Conservation (phyloP, 495 filamentous ascomycete genomes). For the Hypoxylon perforatum region DNA sequence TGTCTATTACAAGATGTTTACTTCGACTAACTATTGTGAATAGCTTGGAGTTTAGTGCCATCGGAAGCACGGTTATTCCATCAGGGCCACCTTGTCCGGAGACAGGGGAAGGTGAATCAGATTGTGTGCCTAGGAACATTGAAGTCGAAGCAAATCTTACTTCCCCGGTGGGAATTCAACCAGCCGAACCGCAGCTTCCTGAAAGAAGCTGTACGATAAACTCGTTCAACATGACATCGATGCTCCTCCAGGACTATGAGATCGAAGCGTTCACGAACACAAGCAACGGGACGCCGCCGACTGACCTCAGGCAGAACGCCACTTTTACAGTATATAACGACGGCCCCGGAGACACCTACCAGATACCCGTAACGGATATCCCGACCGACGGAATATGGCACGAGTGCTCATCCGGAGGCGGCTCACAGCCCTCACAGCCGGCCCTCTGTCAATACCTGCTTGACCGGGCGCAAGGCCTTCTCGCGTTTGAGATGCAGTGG, state of each 20-base stretch:
- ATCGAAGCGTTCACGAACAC: constrained; percentile 9
- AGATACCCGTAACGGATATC: constrained; percentile 11
- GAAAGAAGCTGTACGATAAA: constrained; percentile 18
- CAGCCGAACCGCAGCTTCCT: constrained; percentile 34
- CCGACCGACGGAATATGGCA: constrained; percentile 34
- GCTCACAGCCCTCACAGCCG: constrained; percentile 33
- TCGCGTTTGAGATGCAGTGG: constrained; percentile 40
- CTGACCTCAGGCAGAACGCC: constrained; percentile 2
- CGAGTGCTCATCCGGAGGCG: constrained; percentile 8
- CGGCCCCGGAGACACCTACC: constrained; percentile 29
- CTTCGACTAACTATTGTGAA: constrained; percentile 23
- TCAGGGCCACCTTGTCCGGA: constrained; percentile 37
- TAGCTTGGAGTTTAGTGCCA: constrained; percentile 27
- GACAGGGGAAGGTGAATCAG: constrained; percentile 28
- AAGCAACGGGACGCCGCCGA: neutral
- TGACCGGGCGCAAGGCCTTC: constrained; percentile 11
- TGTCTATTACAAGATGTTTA: neutral
- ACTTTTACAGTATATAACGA: constrained; percentile 36
- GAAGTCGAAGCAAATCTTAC: constrained; percentile 34
- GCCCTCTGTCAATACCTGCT: constrained; percentile 31
- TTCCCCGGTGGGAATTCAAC: constrained; percentile 22
- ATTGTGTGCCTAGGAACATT: constrained; percentile 41
- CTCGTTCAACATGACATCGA: constrained; percentile 37
- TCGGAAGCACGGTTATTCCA: constrained; percentile 25
- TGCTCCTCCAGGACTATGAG: constrained; percentile 32